Evolutionary conservation across 2,329 filamentous ascomycete genomes (phyloP).

Genomic region (Phoma herbarum): DNA sequence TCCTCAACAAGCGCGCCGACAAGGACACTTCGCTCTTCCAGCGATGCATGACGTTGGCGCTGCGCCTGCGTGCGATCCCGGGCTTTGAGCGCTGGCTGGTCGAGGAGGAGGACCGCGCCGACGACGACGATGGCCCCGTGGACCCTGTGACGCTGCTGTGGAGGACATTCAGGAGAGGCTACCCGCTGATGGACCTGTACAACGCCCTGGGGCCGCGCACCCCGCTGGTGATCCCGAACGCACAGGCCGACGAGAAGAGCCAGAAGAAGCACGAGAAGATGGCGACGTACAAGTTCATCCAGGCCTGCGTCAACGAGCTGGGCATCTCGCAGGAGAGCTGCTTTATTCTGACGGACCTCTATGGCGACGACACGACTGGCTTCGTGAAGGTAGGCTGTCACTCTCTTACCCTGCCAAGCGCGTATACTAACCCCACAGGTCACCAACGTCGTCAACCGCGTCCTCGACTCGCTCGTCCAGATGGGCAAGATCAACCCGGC

Average conservation of each 20-base stretch:
- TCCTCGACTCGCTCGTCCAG: slow-evolving; percentile 85
- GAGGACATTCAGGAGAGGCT: slow-evolving; percentile 83
- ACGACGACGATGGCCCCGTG: slow-evolving; percentile 70
- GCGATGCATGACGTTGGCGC: slow-evolving; percentile 86
- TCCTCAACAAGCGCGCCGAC: slow-evolving; percentile 96
- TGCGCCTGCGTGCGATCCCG: slow-evolving; percentile 82
- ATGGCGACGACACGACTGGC: slow-evolving; percentile 93
- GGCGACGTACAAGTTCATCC: slow-evolving; percentile 90
- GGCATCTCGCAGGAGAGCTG: slow-evolving; percentile 81
- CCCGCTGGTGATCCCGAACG: slow-evolving; percentile 72
- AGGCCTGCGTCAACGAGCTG: slow-evolving; percentile 85
- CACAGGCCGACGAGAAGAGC: slow-evolving; percentile 65
- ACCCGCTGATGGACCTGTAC: slow-evolving; percentile 87
- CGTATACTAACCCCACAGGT: slow-evolving; percentile 61
- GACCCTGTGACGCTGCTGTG: slow-evolving; percentile 80
- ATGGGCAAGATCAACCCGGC: slow-evolving; percentile 70
- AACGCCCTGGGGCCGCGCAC: slow-evolving; percentile 80
- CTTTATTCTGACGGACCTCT: slow-evolving; percentile 91
- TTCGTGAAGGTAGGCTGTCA: slow-evolving; percentile 80
- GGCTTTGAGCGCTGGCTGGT: slow-evolving; percentile 79
- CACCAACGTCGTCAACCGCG: slow-evolving; percentile 88
- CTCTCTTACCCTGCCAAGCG: background rate
- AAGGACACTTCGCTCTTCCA: slow-evolving; percentile 93
- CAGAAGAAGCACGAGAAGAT: slow-evolving; percentile 79
- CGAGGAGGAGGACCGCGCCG: slow-evolving; percentile 73